Evolutionary conservation across 345 rosid genomes (phyloP), one percentile per base, ranked within the genome.

Genomic region (Melaleuca quinquenervia): DNA sequence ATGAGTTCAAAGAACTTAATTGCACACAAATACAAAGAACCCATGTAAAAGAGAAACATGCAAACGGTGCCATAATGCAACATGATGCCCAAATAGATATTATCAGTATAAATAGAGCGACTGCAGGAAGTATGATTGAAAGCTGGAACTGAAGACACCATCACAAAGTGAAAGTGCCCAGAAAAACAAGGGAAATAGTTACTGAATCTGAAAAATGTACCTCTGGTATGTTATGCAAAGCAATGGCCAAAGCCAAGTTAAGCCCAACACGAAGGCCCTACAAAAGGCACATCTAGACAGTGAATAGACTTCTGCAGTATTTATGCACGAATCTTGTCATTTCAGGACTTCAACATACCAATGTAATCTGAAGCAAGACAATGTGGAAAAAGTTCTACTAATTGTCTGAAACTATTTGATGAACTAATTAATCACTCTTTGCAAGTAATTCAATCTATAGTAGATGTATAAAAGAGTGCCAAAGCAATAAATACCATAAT

Each of bases 171-270:
- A 64, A 64, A 64, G 2, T 64, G 76, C 45, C 21, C 50, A 70
- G 82, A 26, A 29, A 49, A 49, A 13, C 78, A 41, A 24, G 29
- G 49, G 16, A 84, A 32, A 27, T 2, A 20, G 27, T 70, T 18
- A n/a, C 20, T 52, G 82, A 83, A 87, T 89, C 74, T 50, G 80
- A 89, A 85, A 84, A 76, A 29, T 64, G 84, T 92, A 97, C 99
- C 98, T 97, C 98, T 2, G 99, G 99, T 89, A 97, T 95, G 94
- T 97, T 97, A 88, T 96, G 99, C 93, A 97, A 91, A 85, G 99
- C 98, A 84, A 97, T 97, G 88, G 99, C 98, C 88, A 97, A 86
- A 55, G 99, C 99, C 90, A 96, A 91, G 91, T 97, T 97, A 85
- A 96, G 89, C 88, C 99, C 99, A 85, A 96, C 99, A 51, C 94